Conservation (phyloP, 1,284 basidiomycete genomes). For the Agaricales sp. region DNA sequence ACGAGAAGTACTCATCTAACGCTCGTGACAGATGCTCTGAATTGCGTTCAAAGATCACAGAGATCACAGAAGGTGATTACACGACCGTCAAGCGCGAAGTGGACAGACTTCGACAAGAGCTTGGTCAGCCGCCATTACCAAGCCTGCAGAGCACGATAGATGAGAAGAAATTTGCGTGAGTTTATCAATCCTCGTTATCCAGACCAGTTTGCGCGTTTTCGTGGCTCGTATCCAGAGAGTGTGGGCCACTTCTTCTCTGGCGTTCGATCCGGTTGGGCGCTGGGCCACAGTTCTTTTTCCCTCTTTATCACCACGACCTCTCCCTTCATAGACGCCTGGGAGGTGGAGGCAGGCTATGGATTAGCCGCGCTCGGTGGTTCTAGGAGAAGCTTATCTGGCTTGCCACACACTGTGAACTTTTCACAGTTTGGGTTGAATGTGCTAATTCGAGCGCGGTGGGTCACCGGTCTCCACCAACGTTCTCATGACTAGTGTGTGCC, state of each 20-base stretch:
- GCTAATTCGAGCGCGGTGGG: no score
- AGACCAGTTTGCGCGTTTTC: neutral
- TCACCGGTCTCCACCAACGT: no score
- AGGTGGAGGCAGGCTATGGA: no score
- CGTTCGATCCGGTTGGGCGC: conserved; percentile 4
- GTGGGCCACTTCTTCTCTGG: no score
- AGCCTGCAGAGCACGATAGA: conserved; percentile 61
- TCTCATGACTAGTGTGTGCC: no score
- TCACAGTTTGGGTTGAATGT: no score
- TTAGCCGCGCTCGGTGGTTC: no score
- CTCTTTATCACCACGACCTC: neutral
- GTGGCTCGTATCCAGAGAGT: no score
- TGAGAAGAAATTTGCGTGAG: conserved; percentile 63
- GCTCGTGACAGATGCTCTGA: conserved; percentile 45
- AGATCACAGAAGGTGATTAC: conserved; percentile 66
- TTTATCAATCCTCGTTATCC: conserved; percentile 11
- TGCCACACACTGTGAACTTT: no score
- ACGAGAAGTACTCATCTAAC: no score
- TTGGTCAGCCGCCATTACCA: conserved; percentile 63
- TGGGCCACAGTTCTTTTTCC: conserved; percentile 1
- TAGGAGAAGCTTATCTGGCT: no score
- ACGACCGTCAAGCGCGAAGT: conserved; percentile 61
- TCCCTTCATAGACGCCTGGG: no score
- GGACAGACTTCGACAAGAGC: conserved; percentile 58
- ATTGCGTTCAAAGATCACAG: conserved; percentile 51